Evolutionary conservation across 495 filamentous ascomycete genomes (phyloP).

Genomic region (Endocarpon pusillum): DNA sequence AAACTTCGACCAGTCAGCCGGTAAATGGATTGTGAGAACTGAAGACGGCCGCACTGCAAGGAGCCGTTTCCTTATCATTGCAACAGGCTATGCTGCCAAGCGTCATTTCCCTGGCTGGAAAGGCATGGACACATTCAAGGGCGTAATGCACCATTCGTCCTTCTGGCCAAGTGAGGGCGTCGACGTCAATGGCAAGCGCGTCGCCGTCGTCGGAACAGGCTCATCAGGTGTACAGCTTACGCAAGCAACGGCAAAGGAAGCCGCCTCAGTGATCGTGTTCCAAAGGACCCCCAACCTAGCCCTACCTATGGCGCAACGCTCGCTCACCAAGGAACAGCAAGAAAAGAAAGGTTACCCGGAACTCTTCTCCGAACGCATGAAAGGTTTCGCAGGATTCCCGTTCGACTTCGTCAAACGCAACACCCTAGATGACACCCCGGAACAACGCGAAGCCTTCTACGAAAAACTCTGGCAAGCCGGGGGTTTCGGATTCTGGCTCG

Average conservation of each 20-base stretch:
- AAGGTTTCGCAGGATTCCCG: constrained; percentile 28
- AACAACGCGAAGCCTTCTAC: constrained; percentile 29
- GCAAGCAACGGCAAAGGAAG: constrained; percentile 22
- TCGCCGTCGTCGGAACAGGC: constrained; percentile 37
- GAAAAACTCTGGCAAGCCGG: constrained; percentile 29
- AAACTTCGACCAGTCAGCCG: constrained; percentile 21
- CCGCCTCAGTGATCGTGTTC: constrained; percentile 26
- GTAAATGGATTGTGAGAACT: constrained; percentile 28
- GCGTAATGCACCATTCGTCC: constrained; percentile 30
- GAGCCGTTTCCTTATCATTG: constrained; percentile 25
- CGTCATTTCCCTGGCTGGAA: constrained; percentile 24
- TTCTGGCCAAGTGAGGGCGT: constrained; percentile 32
- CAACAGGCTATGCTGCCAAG: constrained; percentile 15
- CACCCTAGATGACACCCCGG: constrained; percentile 28
- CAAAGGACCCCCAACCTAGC: constrained; percentile 34
- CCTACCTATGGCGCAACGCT: constrained; percentile 32
- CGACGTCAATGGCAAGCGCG: constrained; percentile 25
- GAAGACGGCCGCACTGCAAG: constrained; percentile 24
- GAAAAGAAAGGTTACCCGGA: constrained; percentile 27
- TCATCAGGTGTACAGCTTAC: constrained; percentile 33
- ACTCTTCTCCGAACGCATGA: constrained; percentile 26
- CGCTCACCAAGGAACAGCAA: constrained; percentile 28
- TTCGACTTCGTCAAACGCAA: constrained; percentile 23
- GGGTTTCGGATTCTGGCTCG: constrained; percentile 35
- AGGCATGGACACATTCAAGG: constrained; percentile 30